Percentiles rank a stretch among this genome's conserved stretches.
Conservation (phyloP, 2,329 filamentous ascomycete species). For the Tolypocladium guangdongense region DNA sequence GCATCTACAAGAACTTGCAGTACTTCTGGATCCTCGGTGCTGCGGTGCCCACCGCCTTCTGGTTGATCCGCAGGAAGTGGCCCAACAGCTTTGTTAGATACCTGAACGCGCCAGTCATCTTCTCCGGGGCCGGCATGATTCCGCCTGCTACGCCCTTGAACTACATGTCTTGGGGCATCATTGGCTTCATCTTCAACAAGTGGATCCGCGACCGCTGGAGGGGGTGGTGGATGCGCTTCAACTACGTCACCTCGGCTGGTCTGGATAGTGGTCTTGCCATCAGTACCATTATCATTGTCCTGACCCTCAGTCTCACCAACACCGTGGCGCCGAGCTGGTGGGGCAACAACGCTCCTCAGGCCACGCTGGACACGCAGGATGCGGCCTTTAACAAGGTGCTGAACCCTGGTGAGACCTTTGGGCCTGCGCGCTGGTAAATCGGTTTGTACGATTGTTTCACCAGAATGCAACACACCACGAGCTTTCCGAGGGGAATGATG, state of each 20-base stretch:
- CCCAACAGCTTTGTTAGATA: constrained; percentile 35
- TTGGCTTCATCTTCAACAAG: constrained; percentile 48
- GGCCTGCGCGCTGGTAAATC: constrained; percentile 36
- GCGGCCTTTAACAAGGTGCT: constrained; percentile 39
- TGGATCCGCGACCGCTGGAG: constrained; percentile 38
- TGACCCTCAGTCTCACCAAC: constrained; percentile 30
- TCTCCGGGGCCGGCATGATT: constrained; percentile 40
- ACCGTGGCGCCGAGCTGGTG: constrained; percentile 33
- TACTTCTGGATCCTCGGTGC: constrained; percentile 29
- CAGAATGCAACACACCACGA: too few species aligned
- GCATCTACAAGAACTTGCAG: constrained; percentile 26
- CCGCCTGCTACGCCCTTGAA: constrained; percentile 50
- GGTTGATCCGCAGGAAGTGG: constrained; percentile 23
- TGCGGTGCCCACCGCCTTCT: constrained; percentile 23
- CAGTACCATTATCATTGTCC: constrained; percentile 30
- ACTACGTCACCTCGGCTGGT: constrained; percentile 30
- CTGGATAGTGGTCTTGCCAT: constrained; percentile 30
- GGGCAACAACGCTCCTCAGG: constrained; percentile 28
- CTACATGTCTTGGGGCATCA: constrained; percentile 46
- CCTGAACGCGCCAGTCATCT: constrained; percentile 45
- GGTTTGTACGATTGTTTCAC: neutral
- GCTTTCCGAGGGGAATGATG: too few species aligned
- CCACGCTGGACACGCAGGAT: constrained; percentile 44
- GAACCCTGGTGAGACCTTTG: constrained; percentile 42
- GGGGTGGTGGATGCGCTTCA: constrained; percentile 42